Percentiles rank a stretch among this genome's conserved stretches.
phyloP scores from a whole-genome alignment of 768 basidiomycete species.

The Lentinula sp. region DNA sequence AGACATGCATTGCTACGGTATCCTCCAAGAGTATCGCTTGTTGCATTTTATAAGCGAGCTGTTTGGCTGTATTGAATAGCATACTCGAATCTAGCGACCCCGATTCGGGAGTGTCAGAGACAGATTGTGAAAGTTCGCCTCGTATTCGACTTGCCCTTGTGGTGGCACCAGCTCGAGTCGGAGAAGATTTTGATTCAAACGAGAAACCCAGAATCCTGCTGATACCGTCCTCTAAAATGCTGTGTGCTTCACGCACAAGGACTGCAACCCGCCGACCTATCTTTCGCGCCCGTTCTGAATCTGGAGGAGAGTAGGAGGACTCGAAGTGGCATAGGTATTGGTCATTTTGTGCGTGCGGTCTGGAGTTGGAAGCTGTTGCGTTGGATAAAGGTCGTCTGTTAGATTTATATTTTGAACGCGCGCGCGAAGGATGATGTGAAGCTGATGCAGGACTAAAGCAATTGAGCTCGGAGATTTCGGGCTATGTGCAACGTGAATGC shows the following conservation, averaged over 20 bases:
- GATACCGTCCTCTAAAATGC: neutral
- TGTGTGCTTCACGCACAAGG: neutral
- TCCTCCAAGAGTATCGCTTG: neutral
- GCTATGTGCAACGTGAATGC: neutral
- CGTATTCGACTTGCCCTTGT: too few relatives aligned
- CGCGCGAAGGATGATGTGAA: neutral
- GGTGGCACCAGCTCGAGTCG: neutral
- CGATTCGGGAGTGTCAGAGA: too few relatives aligned
- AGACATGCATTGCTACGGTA: constrained; percentile 1
- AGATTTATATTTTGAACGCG: neutral
- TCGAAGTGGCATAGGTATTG: neutral
- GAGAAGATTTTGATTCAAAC: neutral
- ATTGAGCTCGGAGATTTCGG: neutral
- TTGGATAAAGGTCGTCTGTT: neutral
- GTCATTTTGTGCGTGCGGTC: neutral
- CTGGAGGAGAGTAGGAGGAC: neutral
- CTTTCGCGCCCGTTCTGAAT: neutral
- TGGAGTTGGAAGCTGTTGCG: neutral
- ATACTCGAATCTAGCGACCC: neutral
- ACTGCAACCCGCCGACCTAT: neutral
- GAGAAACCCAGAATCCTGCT: neutral
- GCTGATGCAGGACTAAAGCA: neutral
- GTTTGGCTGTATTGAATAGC: neutral
- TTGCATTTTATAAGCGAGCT: neutral
- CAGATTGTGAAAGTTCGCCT: too few relatives aligned